These are phyloP conservation scores for Penicillium goetzii DNA, from an alignment of 495 filamentous ascomycete species.

Conservation along the genomic window DNA sequence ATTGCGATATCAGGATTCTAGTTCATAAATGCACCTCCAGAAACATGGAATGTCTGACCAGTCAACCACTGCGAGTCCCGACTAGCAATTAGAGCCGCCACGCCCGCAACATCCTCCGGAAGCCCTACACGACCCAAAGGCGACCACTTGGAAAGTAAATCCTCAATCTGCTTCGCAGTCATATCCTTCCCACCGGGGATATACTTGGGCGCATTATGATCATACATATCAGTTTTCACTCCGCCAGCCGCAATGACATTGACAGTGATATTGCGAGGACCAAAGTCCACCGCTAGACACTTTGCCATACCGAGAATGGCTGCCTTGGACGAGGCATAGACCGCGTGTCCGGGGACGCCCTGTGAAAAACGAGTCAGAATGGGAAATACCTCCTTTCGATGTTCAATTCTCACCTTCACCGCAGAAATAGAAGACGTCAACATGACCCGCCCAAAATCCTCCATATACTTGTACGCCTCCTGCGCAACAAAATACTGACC, in stretches of 20 bases:
- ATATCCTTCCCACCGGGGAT: constrained; percentile 42
- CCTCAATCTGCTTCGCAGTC: constrained; percentile 35
- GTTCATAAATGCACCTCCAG: constrained; percentile 45
- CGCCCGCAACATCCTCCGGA: constrained; percentile 56
- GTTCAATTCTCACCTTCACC: constrained; percentile 24
- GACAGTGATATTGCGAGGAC: constrained; percentile 52
- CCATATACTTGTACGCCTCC: constrained; percentile 65
- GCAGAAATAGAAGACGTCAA: constrained; percentile 40
- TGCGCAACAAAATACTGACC: constrained; percentile 68
- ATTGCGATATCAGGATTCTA: too few species aligned
- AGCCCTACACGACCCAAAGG: constrained; percentile 55
- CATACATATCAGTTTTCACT: constrained; percentile 43
- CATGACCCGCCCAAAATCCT: constrained; percentile 42
- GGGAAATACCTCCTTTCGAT: neutral
- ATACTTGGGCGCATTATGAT: constrained; percentile 43
- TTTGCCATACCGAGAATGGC: constrained; percentile 59
- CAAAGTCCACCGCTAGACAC: constrained; percentile 59
- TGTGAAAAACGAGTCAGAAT: neutral
- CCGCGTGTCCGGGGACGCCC: constrained; percentile 34
- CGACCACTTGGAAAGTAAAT: constrained; percentile 32
- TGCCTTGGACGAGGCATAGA: constrained; percentile 59
- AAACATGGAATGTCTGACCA: constrained; percentile 58
- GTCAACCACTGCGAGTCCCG: constrained; percentile 51
- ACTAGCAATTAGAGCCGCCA: constrained; percentile 57
- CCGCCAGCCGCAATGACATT: constrained; percentile 59